Evolutionary conservation across 148 eudicot species (phyloP), one percentile per base, ranked within the genome.

Genomic region (Amaranthus cruentus): DNA sequence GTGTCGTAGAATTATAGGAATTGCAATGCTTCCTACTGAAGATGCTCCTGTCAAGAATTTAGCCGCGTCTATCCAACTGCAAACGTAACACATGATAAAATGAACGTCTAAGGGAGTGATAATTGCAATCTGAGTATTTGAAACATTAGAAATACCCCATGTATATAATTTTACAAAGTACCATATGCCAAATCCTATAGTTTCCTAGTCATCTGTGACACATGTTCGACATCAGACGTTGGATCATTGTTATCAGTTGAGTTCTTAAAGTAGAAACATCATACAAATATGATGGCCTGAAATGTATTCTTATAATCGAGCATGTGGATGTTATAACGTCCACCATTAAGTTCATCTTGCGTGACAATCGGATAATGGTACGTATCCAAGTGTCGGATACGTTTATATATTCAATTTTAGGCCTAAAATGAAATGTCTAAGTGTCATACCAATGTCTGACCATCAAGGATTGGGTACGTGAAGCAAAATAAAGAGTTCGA

Each of bases 31-130:
- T 62, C 98, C 98, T 42, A 95, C 88, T 9, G 97, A 87, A 49
- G 98, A 95, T 43, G 93, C 93, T 83, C 98, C 98, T 42, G 98
- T 95, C 81, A 95, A 81, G 77, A 95, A 95, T 77, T 95, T 95
- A 12, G 97, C 98, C 7, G 96, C 98, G 81, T 91, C 91, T 59
- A 95, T 78, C 98, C 98, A 95, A 15, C 98, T 95, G 88, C 83
- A 76, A 68, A 59, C 10, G 47, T 7, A 38, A 67, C 68, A 8
- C 4, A 50, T 54, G 42, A 63, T 4, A 68, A 14, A 7, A 69
- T 10, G 6, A 5, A 38, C 48, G 59, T 47, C 12, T 42, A 66
- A 12, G 13, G 50, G 47, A 61, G 68, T 59, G 11, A 6, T 62
- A 5, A 48, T 55, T 13, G 73, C 52, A n/a, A 13, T 46, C 54